Base-by-base conservation (phyloP, 805 yeast species). In the Candida koratica region DNA sequence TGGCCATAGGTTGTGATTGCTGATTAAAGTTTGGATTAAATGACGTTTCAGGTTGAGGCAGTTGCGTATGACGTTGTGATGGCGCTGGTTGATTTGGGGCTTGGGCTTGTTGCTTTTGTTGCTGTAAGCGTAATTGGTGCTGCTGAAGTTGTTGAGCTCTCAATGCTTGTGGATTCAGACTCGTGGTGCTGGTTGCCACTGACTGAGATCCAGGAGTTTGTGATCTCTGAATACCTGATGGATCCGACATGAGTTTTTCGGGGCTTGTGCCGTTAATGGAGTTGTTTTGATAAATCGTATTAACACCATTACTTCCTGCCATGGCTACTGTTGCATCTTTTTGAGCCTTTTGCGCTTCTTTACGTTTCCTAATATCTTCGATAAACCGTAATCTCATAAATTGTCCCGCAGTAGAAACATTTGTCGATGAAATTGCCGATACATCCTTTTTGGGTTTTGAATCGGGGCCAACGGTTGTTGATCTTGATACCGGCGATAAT, bases 371-470 rank as follows among this genome's bases (percentile, higher is more conserved):
- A 61, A 84, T 78, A 59, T 84, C 93, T 56, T 90, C 97, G 41
- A 90, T 83, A 50, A 89, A 87, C 44, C 95, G 72, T 34, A 90
- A 65, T 45, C 97, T 75, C 71, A 85, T 77, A 58, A 93, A 93
- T 57, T 88, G 95, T n/a, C 48, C 48, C 4, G 47, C 37, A 14
- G 43, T 39, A 3, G 43, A 28, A 12, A 26, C 28, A 26, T 34
- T 36, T 2, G 39, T 32, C n/a, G 43, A 18, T 10, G 38, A 14
- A 12, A 36, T 17, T 1, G 42, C 31, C 2, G 25, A 16, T 7
- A 44, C 27, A 8, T 43, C 44, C 17, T 41, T 38, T 17, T 36
- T 43, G 11, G 11, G 17, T 18, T 36, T 32, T 13, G 31, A 25
- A 9, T 43, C 47, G 13, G 47, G 41, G 10, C 25, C 28, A 11